phyloP scores from a whole-genome alignment of 352 stramenopile species.

The Plasmopara halstedii region DNA sequence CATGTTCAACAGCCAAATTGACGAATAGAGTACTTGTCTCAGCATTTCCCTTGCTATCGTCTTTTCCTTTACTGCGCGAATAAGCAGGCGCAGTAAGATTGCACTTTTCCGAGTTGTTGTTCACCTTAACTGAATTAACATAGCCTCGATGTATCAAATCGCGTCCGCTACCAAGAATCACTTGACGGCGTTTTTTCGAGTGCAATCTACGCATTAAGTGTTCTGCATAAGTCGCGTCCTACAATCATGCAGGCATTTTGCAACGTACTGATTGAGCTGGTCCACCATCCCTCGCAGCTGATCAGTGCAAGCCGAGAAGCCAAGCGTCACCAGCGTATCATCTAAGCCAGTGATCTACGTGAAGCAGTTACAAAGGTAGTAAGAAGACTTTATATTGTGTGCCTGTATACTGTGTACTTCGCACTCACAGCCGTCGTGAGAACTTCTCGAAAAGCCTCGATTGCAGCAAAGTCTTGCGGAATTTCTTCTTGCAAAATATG shows the following conservation, averaged over 20 bases:
- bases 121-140: constrained; percentile 54
- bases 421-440: constrained; percentile 30
- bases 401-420: not conserved
- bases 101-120: constrained; percentile 40
- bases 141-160: constrained; percentile 53
- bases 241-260: not conserved
- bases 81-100: constrained; percentile 34
- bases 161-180: constrained; percentile 42
- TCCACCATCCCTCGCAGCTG: constrained; percentile 50
- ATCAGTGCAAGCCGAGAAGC: constrained; percentile 42
- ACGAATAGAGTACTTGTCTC: constrained; percentile 1
- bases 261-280: constrained; percentile 53
- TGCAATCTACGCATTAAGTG: constrained; percentile 34
- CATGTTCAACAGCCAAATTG: constrained; percentile 14
- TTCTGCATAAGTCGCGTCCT: not conserved
- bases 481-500: constrained; percentile 61
- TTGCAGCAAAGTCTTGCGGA: constrained; percentile 41
- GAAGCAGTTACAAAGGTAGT: not conserved
- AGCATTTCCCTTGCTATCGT: constrained; percentile 2
- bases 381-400: not conserved
- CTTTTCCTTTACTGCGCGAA: constrained; percentile 32
- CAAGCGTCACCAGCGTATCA: constrained; percentile 35
- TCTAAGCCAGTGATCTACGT: constrained; percentile 43
- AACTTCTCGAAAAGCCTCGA: constrained; percentile 42
- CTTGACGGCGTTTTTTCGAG: constrained; percentile 58